Conservation (phyloP, 1,139 yeast species). For the Yamadazyma dendronema region DNA sequence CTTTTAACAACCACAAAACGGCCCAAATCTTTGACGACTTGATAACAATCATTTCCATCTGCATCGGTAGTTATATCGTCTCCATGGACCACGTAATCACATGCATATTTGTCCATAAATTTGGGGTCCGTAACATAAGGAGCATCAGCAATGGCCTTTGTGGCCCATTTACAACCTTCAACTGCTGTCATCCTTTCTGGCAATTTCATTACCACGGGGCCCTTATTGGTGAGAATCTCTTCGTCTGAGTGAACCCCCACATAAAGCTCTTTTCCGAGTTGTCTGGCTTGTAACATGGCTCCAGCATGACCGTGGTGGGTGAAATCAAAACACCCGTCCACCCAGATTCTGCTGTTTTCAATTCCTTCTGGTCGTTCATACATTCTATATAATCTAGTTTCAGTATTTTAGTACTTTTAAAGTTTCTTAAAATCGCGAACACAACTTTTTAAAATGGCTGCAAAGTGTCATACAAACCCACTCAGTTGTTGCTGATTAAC, state of each 20-base stretch:
- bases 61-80: constrained; percentile 98
- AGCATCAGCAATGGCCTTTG: constrained; percentile 69
- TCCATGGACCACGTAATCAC: constrained; percentile 93
- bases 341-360: constrained; percentile 64
- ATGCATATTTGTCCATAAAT: constrained; percentile 70
- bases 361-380: constrained; percentile 46
- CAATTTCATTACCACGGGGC: constrained; percentile 88
- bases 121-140: constrained; percentile 94
- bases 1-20: constrained; percentile 85
- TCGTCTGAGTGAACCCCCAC: constrained; percentile 94
- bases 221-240: constrained; percentile 78
- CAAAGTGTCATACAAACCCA: constrained; percentile 22
- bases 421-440: too few relatives aligned
- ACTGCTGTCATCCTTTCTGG: constrained; percentile 81
- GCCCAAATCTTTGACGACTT: constrained; percentile 79
- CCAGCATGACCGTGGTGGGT: constrained; percentile 99
- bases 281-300: constrained; percentile 90
- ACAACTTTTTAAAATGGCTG: too few relatives aligned
- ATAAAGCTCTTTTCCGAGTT: constrained; percentile 66
- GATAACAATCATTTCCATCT: constrained; percentile 90
- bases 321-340: constrained; percentile 97
- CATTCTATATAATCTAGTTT: constrained; percentile 26
- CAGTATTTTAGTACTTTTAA: not conserved
- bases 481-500: constrained; percentile 28
- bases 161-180: constrained; percentile 88